Evolutionary conservation across 2,329 filamentous ascomycete species (phyloP), one percentile per base, ranked within the genome.

Genomic region (Neopestalotiopsis sp.): DNA sequence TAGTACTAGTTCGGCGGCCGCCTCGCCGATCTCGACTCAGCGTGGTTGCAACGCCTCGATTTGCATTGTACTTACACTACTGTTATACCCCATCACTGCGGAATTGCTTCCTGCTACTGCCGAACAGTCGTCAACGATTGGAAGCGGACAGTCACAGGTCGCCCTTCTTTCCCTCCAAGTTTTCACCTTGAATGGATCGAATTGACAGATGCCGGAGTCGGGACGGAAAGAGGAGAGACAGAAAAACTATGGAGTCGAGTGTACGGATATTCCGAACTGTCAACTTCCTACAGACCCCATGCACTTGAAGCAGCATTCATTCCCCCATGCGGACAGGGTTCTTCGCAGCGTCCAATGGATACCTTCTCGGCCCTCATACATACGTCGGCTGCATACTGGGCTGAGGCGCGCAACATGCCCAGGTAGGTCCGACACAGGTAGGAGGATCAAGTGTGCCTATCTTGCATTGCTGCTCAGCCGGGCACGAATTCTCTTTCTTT

Each of bases 1-100:
- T 28, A 28, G 24, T 28, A 61, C 12, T 61, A 30, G 59, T 62
- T 40, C n/a, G 32, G 28, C 59, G 32, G 59, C 32, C 59, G 59
- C 59, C 59, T 62, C 30, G 59, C 59, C 59, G 59, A 62, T 62
- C 30, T 12, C 30, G 30, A 59, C 57, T 59, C n/a, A 59, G 57
- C 57, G 57, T 20, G n/a, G 45, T 17, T 9, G 45, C n/a, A 52
- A 52, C 45, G 45, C 45, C 45, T 20, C 45, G 45, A 52, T 38
- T 9, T 38, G 10, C 34, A 20, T 52, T 38, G 10, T 10, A 20
- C n/a, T 52, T 52, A 52, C 45, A 52, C 17, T 38, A 6, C 10
- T 20, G n/a, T 28, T 28, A 28, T 28, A 28, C 24, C 24, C 45
- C 17, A n/a, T 52, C 45, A 52, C 45, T 52, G 45, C 45, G 45